phyloP scores from a whole-genome alignment of 129 eudicot species.

The Escallonia rubra region DNA sequence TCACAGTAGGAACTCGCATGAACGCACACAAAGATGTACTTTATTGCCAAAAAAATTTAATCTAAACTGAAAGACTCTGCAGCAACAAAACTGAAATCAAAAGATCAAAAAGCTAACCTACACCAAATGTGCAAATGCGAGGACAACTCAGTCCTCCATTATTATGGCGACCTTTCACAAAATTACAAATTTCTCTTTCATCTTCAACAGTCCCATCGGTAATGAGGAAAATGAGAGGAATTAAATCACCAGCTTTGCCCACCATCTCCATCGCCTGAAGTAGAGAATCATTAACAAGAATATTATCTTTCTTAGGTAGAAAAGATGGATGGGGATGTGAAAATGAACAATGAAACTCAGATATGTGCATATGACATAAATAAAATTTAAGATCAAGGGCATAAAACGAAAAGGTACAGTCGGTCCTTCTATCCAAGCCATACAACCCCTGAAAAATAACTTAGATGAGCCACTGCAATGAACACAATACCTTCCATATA shows the following conservation, averaged over 20 bases:
- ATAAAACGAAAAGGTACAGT: no score
- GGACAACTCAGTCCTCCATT: conserved; percentile 47
- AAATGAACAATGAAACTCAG: not conserved
- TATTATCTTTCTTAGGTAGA: not conserved
- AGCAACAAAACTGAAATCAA: not conserved
- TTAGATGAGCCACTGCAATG: no score
- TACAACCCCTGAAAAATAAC: not conserved
- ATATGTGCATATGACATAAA: not conserved
- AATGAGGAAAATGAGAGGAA: conserved; percentile 62
- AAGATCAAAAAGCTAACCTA: conserved; percentile 40
- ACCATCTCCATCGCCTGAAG: conserved; percentile 73
- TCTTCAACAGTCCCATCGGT: conserved; percentile 93
- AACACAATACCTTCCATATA: no score
- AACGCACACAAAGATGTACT: no score
- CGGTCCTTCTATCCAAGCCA: not conserved
- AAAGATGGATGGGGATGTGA: not conserved
- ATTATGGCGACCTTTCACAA: conserved; percentile 28
- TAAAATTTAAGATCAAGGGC: not conserved
- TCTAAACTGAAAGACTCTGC: not conserved
- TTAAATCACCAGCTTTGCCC: conserved; percentile 36
- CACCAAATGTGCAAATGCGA: conserved; percentile 84
- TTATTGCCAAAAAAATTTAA: no score
- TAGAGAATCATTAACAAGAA: conserved; percentile 9
- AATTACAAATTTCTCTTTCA: conserved; percentile 75
- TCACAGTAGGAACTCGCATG: no score